Conservation (phyloP, 2,329 filamentous ascomycete species). For the Herpomyces periplanetae region DNA sequence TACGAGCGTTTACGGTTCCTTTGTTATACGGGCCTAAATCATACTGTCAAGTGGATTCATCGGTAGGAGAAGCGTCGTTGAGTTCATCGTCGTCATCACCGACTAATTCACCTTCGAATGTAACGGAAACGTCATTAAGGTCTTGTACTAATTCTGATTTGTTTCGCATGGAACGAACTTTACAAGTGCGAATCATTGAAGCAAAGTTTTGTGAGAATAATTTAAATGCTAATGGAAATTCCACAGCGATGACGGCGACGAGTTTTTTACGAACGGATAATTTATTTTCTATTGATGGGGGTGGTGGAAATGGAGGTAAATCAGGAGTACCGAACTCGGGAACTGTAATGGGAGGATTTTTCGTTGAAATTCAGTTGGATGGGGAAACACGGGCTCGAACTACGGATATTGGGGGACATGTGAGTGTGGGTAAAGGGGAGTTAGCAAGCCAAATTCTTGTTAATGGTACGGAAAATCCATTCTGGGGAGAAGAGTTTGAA, state of each 20-base stretch:
- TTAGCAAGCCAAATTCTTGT: too few relatives aligned
- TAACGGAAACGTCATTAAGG: slow-evolving; percentile 8
- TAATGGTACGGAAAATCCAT: slow-evolving; percentile 26
- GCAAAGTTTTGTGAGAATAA: slow-evolving; percentile 12
- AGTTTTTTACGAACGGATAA: slow-evolving; percentile 4
- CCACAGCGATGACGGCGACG: slow-evolving; percentile 7
- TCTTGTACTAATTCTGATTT: slow-evolving; percentile 13
- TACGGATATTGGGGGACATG: too few relatives aligned
- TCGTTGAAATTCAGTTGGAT: slow-evolving; percentile 39
- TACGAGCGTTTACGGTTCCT: slow-evolving; percentile 64
- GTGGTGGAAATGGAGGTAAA: slow-evolving; percentile 3
- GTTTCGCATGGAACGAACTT: slow-evolving; percentile 22
- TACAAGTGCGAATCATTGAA: slow-evolving; percentile 19
- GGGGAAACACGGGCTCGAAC: slow-evolving; percentile 39
- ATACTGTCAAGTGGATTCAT: slow-evolving; percentile 7
- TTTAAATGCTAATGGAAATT: slow-evolving; percentile 5
- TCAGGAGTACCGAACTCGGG: slow-evolving; percentile 6
- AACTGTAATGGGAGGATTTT: slow-evolving; percentile 21
- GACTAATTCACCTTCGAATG: slow-evolving; percentile 6
- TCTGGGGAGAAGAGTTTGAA: slow-evolving; percentile 46
- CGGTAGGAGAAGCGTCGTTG: slow-evolving; percentile 8
- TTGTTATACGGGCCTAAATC: slow-evolving; percentile 40
- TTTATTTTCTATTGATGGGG: slow-evolving; percentile 5
- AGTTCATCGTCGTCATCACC: too few relatives aligned
- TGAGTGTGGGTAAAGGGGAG: too few relatives aligned